A percentile compares a stretch with the other conserved stretches of the same genome.
Conservation (phyloP, 129 eudicot species). For the Mikania micrantha region DNA sequence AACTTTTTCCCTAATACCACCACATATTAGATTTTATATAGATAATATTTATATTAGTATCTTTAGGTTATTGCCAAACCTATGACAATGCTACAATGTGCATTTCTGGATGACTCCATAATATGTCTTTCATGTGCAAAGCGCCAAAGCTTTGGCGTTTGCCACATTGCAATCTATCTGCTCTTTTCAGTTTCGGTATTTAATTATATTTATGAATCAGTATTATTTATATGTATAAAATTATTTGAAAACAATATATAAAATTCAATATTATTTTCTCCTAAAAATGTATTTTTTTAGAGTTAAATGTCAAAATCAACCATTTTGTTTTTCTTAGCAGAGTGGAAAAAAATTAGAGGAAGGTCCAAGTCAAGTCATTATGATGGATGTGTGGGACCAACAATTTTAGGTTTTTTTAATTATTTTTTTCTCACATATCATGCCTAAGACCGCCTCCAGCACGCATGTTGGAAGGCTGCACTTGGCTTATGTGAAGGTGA, state of each 20-base stretch:
- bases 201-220: too few relatives aligned
- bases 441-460: too few relatives aligned
- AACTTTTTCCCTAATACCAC: not conserved
- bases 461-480: too few relatives aligned
- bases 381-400: slow-evolving; percentile 23
- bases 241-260: too few relatives aligned
- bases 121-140: slow-evolving; percentile 14
- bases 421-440: too few relatives aligned
- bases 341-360: slow-evolving; percentile 10
- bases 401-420: too few relatives aligned
- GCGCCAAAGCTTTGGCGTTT: slow-evolving; percentile 11
- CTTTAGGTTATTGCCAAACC: slow-evolving; percentile 19
- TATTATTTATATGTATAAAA: too few relatives aligned
- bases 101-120: not conserved
- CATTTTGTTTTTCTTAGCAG: slow-evolving; percentile 5
- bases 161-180: slow-evolving; percentile 7
- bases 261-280: too few relatives aligned
- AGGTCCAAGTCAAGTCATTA: slow-evolving; percentile 11
- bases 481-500: too few relatives aligned
- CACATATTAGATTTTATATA: not conserved
- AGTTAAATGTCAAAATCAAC: slow-evolving; percentile 8
- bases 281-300: not conserved
- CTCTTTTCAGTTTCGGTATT: too few relatives aligned
- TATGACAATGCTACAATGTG: not conserved
- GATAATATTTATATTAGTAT: not conserved